phyloP scores from a whole-genome alignment of 352 stramenopile species.

The Pythium myriotylum region DNA sequence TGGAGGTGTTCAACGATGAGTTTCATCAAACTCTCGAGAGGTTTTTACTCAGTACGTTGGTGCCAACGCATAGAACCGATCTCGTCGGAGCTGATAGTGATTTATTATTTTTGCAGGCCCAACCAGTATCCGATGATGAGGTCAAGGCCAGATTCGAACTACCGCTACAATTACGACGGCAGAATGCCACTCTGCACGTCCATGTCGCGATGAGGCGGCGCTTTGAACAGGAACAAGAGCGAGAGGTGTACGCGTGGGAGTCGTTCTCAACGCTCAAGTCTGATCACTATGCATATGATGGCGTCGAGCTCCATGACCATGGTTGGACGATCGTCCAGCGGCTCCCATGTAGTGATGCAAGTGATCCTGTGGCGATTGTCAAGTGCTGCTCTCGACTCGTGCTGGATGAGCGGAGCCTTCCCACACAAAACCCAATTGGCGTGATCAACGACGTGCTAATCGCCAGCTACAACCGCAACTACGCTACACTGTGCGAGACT shows the following conservation, averaged over 20 bases:
- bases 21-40: conserved; percentile 6
- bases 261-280: background rate
- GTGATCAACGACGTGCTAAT: conserved; percentile 9
- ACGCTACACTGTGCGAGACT: conserved; percentile 4
- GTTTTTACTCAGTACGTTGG: conserved; percentile 5
- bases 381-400: conserved; percentile 3
- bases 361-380: conserved; percentile 1
- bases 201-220: conserved; percentile 2
- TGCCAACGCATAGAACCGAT: no score
- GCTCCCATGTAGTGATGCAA: background rate
- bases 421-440: background rate
- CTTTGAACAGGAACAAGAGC: background rate
- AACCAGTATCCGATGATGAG: background rate
- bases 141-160: conserved; percentile 4
- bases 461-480: conserved; percentile 15
- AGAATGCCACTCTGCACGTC: conserved; percentile 5
- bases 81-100: no score
- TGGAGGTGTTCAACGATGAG: conserved; percentile 8
- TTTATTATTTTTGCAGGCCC: background rate
- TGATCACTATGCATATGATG: background rate
- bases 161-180: background rate
- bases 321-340: conserved; percentile 6
- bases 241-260: conserved; percentile 14
- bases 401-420: background rate
- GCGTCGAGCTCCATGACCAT: conserved; percentile 3